Base-by-base conservation (phyloP, 2,329 filamentous ascomycete species). In the Achaetomium macrosporum region DNA sequence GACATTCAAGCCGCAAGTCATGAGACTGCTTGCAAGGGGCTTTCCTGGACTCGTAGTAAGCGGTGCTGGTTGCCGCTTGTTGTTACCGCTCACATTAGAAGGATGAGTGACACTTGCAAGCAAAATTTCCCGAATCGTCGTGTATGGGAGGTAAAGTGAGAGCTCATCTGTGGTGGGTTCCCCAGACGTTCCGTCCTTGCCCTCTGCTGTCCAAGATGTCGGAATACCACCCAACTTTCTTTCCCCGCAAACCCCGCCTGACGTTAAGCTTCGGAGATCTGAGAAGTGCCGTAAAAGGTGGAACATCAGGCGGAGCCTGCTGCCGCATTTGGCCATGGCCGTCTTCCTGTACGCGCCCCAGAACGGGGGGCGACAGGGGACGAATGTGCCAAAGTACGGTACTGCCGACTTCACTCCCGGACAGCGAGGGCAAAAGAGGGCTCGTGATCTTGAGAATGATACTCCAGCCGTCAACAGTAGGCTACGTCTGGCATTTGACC, bases 201-300 rank as follows among this genome's bases (percentile, higher is more conserved):
- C 53, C 54, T 58, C 42, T 43, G 39, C 42, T 40, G 45, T 35
- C 44, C 37, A 46, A 53, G 47, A 46, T 47, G 35, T 47, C 54
- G 57, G 58, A 57, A 59, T 56, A 50, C 54, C 53, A 61, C 57
- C 54, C 51, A 52, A 53, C 42, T 51, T 40, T 50, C 42, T 30
- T 57, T 51, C 57, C 57, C 59, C 59, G 51, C 57, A 60, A 58
- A 57, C 46, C 49, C n/a, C 45, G 45, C 44, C 42, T 47, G 43
- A 33, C 46, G 33, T 53, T 50, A 60, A 57, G 56, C 50, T 59
- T 56, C 51, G 60, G 36, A 47, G 57, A 57, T 57, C 57, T 49
- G 40, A 54, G 57, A 59, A 61, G 56, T 62, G 57, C 59, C 60
- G 60, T 47, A 37, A 40, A 49, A 35, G 49, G 50, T 57, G 56